Evolutionary conservation across 345 rosid species (phyloP).

Genomic region (Aegle marmelos): DNA sequence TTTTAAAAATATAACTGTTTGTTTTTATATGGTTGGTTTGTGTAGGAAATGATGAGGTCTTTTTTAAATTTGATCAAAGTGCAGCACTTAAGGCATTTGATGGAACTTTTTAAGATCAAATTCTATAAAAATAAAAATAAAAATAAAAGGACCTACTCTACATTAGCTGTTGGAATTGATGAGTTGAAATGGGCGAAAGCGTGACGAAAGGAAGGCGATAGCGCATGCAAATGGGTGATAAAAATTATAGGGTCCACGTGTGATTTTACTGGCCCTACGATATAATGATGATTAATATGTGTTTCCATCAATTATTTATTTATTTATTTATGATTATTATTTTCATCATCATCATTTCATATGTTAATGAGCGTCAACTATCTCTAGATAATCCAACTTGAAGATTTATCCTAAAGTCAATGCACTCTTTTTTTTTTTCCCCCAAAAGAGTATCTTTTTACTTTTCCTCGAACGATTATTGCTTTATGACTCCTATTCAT

Average conservation of each 20-base stretch:
- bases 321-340: background rate
- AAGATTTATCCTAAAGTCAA: constrained; percentile 33
- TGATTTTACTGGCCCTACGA: constrained; percentile 44
- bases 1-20: background rate
- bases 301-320: background rate
- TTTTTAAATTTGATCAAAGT: constrained; percentile 36
- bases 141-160: constrained; percentile 5
- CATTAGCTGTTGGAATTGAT: constrained; percentile 21
- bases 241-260: constrained; percentile 48
- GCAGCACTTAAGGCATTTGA: constrained; percentile 41
- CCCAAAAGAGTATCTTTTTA: background rate
- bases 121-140: background rate
- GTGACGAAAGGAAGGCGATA: constrained; percentile 42
- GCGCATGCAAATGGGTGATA: constrained; percentile 33
- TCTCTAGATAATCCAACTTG: constrained; percentile 14
- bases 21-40: constrained; percentile 26
- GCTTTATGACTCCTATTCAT: constrained; percentile 19
- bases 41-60: constrained; percentile 29
- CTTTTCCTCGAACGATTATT: constrained; percentile 16
- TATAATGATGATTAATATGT: constrained; percentile 26
- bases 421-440: constrained; percentile 1
- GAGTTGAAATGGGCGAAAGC: constrained; percentile 55
- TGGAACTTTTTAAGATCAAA: constrained; percentile 24
- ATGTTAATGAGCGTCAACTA: constrained; percentile 18
- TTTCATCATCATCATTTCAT: too few species aligned